Conservation (phyloP, 768 basidiomycete genomes). For the Hygrocybe punicea region DNA sequence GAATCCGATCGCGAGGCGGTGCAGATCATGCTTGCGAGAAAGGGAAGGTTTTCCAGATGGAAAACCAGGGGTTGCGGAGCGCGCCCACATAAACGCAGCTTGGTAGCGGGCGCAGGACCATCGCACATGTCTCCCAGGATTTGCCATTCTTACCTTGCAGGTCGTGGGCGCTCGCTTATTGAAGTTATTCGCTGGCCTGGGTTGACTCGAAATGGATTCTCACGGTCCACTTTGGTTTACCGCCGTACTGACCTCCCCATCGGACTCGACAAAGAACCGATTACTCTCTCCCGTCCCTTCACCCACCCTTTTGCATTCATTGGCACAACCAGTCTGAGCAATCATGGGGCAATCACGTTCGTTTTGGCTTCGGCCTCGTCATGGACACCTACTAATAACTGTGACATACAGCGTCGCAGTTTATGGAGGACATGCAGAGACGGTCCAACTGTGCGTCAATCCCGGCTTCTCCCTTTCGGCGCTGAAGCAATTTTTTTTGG, state of each 20-base stretch:
- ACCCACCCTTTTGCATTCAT: neutral
- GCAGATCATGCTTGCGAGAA: conserved; percentile 11
- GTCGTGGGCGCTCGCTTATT: neutral
- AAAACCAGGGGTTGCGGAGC: neutral
- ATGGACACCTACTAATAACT: neutral
- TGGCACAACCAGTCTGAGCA: neutral
- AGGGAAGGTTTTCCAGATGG: conserved; percentile 12
- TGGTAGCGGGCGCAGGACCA: neutral
- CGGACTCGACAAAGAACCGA: no score
- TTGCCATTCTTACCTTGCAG: neutral
- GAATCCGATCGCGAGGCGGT: conserved; percentile 18
- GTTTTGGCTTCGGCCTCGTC: conserved; percentile 27
- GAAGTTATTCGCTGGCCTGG: no score
- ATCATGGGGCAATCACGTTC: conserved; percentile 83
- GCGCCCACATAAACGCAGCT: no score
- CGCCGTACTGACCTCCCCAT: neutral
- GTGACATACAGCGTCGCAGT: conserved; percentile 67
- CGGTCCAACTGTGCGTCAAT: conserved; percentile 83
- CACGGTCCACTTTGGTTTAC: neutral
- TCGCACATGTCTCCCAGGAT: neutral
- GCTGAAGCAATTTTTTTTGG: conserved; percentile 9
- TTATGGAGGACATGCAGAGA: conserved; percentile 97
- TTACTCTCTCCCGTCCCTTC: no score
- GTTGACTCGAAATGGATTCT: no score
- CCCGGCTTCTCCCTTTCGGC: neutral